These are phyloP conservation scores for Solanum megistacrolobum DNA, from an alignment of 257 asterid species.

Conservation along the genomic window DNA sequence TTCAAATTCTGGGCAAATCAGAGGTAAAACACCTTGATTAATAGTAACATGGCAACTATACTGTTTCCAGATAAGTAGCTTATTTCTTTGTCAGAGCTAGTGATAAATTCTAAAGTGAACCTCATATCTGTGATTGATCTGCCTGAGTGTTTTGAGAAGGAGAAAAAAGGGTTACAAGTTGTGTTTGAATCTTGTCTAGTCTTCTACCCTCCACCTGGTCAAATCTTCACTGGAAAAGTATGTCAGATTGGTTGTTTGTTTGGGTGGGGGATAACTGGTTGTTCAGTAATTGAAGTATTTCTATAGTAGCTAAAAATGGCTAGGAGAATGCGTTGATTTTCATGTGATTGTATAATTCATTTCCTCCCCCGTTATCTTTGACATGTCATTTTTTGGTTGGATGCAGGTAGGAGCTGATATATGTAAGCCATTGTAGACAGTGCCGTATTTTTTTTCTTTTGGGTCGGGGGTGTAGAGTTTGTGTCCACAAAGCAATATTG, in stretches of 20 bases:
- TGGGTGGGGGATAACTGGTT: background rate
- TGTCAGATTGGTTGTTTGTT: background rate
- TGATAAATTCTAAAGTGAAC: background rate
- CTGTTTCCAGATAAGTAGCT: background rate
- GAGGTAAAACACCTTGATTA: constrained; percentile 36
- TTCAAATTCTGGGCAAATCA: constrained; percentile 48
- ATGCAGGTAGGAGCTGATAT: constrained; percentile 65
- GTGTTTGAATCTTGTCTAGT: background rate
- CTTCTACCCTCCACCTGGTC: background rate
- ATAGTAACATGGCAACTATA: background rate
- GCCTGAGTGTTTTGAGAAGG: background rate
- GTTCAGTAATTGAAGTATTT: background rate
- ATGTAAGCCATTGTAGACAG: background rate
- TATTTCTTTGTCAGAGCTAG: background rate
- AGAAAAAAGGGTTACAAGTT: background rate
- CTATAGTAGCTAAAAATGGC: background rate
- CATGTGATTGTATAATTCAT: background rate
- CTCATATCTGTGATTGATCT: background rate
- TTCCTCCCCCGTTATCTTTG: constrained; percentile 7
- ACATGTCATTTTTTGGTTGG: constrained; percentile 26
- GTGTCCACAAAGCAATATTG: background rate
- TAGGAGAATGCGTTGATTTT: background rate
- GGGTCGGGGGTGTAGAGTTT: constrained; percentile 7
- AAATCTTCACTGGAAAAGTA: background rate
- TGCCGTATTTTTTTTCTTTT: background rate